Base-by-base conservation (phyloP, 257 asterid genomes). In the Ehretia macrophylla region DNA sequence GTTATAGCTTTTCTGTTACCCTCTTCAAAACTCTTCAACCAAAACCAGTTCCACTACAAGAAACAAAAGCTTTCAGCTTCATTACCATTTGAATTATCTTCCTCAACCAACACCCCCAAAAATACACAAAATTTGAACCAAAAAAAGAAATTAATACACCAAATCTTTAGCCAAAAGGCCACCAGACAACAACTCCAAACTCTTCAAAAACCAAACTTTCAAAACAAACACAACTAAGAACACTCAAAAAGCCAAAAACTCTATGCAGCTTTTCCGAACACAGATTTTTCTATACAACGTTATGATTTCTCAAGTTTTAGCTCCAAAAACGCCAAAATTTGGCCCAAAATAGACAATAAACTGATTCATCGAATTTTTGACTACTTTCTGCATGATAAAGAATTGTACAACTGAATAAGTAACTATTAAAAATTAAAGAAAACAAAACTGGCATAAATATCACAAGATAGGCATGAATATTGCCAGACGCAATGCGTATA, bases 401-500 rank as follows among this genome's bases (percentile, higher is more conserved):
- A 51, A 55, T 13, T 55, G 47, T 45, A 67, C 59, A 51, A 47
- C 4, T 14, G 38, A 9, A 62, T 18, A 27, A 51, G 13, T 27
- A 63, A n/a, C 17, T 49, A 58, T 66, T 40, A 60, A 52, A 60
- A 49, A 55, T 47, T 22, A 58, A 66, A 27, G 37, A 40, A 19
- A 66, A 62, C 49, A 65, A 62, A 57, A 45, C 63, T 27, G 58
- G 62, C 63, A 77, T 72, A 70, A 71, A 73, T 70, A 84, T 78
- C 97, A 81, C 97, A 67, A 61, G 96, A 76, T 77, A 71, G 80
- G 69, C 72, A 68, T 79, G 87, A 78, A 74, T 66, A 70, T 55
- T 66, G 84, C 70, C 75, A 57, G 67, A 58, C 64, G 67, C 65
- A 23, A 37, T 56, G 59, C 51, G 10, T 21, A n/a, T n/a, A 37